Conservation (phyloP, 129 eudicot genomes). For the Daucus carota region DH1_v3.0 NC_030387.2:39706501-39707000, state of each 20-base stretch:
- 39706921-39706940: slow-evolving; percentile 45
- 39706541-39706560: slow-evolving; percentile 51
- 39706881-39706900: slow-evolving; percentile 44
- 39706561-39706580: slow-evolving; percentile 45
- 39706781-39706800: slow-evolving; percentile 67
- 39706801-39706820: slow-evolving; percentile 52
- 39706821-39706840: slow-evolving; percentile 43
- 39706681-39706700: slow-evolving; percentile 53
- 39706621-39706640: slow-evolving; percentile 48
- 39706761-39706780: slow-evolving; percentile 73
- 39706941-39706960: slow-evolving; percentile 26
- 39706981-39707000: slow-evolving; percentile 42
- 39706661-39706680: slow-evolving; percentile 50
- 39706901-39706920: slow-evolving; percentile 39
- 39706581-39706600: slow-evolving; percentile 44
- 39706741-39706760: slow-evolving; percentile 54
- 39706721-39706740: slow-evolving; percentile 48
- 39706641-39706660: slow-evolving; percentile 50
- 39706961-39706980: slow-evolving; percentile 52
- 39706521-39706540: slow-evolving; percentile 44
- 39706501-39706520: slow-evolving; percentile 50
- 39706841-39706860: slow-evolving; percentile 45
- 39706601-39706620: slow-evolving; percentile 45
- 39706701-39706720: slow-evolving; percentile 45
- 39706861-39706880: slow-evolving; percentile 50